These are phyloP conservation scores for Suhomyces ambrosiae DNA, from an alignment of 1,139 yeast species.

Conservation along the genomic window DNA sequence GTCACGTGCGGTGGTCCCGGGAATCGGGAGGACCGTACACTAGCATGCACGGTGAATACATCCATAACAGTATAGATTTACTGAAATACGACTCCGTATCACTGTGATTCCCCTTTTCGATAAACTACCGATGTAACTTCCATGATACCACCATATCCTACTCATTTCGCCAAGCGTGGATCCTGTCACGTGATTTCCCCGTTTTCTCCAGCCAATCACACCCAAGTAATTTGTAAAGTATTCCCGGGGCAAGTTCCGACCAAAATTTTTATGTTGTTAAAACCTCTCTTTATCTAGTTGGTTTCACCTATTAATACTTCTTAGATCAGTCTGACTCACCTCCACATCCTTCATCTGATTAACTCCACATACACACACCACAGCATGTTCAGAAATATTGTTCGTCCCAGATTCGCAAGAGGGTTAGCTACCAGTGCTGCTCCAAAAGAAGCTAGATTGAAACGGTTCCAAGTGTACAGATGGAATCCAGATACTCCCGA, in stretches of 20 bases:
- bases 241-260: constrained; percentile 18
- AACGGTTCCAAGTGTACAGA: constrained; percentile 90
- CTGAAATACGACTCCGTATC: no score
- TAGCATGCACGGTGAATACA: no score
- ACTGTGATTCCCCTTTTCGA: no score
- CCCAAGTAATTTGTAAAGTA: constrained; percentile 14
- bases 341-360: not conserved
- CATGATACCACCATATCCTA: no score
- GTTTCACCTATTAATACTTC: constrained; percentile 1
- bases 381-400: constrained; percentile 25
- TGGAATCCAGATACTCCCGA: constrained; percentile 99
- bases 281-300: constrained; percentile 1
- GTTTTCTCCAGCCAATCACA: constrained; percentile 9
- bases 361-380: constrained; percentile 1
- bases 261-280: constrained; percentile 10
- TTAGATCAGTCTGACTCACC: constrained; percentile 1
- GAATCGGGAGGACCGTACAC: no score
- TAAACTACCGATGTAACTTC: no score
- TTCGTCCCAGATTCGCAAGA: constrained; percentile 29
- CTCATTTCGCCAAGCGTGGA: no score
- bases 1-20: no score
- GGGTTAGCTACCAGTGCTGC: constrained; percentile 46
- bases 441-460: constrained; percentile 51
- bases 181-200: constrained; percentile 6
- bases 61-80: no score